Evolutionary conservation across 2,329 filamentous ascomycete genomes (phyloP).

Genomic region (Lachnellula willkommii): DNA sequence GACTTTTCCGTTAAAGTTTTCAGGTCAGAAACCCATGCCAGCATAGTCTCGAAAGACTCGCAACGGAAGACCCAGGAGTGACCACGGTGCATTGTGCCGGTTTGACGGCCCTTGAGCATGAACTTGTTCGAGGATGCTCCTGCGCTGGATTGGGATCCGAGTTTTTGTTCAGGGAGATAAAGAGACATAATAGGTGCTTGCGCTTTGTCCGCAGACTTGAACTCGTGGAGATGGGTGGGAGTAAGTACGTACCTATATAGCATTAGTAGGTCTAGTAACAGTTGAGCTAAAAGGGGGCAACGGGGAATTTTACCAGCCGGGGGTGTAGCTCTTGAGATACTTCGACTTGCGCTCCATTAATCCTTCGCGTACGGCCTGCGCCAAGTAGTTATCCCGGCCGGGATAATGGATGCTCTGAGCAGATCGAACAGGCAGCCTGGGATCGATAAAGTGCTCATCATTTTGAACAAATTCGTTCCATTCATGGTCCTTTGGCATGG

Average conservation of each 20-base stretch:
- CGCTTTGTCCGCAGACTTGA: constrained; percentile 93
- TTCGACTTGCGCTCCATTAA: constrained; percentile 97
- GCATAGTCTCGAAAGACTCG: constrained; percentile 84
- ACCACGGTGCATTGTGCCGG: constrained; percentile 81
- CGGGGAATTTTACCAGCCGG: constrained; percentile 64
- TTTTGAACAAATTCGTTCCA: constrained; percentile 74
- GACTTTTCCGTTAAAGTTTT: constrained; percentile 83
- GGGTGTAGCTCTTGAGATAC: constrained; percentile 72
- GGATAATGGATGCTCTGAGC: constrained; percentile 85
- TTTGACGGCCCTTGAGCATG: constrained; percentile 92
- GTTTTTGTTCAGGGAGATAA: constrained; percentile 88
- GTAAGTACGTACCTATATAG: constrained; percentile 80
- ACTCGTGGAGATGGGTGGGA: constrained; percentile 95
- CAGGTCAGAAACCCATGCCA: constrained; percentile 82
- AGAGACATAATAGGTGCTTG: constrained; percentile 94
- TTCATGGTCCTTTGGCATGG: constrained; percentile 92
- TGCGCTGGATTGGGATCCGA: constrained; percentile 81
- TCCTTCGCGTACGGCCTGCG: constrained; percentile 79
- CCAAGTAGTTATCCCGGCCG: constrained; percentile 75
- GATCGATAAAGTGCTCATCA: constrained; percentile 83
- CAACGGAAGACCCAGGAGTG: constrained; percentile 69
- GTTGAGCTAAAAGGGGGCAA: not conserved
- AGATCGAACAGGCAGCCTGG: constrained; percentile 69
- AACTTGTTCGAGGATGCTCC: constrained; percentile 93
- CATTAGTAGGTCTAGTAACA: constrained; percentile 1